Conservation (phyloP, 495 filamentous ascomycete genomes). For the Penicillium coprophilum region DNA sequence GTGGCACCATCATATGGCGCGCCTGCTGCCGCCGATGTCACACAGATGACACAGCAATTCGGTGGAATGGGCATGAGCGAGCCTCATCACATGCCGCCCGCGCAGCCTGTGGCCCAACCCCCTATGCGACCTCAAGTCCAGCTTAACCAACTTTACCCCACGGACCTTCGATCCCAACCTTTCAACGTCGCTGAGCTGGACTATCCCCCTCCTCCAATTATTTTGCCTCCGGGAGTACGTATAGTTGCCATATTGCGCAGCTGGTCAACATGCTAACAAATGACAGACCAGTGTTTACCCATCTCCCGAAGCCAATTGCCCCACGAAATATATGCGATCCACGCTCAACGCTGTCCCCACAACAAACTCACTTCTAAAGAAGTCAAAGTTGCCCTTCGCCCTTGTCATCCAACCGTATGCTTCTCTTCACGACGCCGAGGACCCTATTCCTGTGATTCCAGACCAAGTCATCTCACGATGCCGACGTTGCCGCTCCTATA, state of each 20-base stretch:
- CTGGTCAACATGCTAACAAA: conserved; percentile 28
- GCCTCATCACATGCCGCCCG: conserved; percentile 54
- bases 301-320: conserved; percentile 88
- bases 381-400: conserved; percentile 92
- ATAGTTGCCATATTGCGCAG: not conserved
- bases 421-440: conserved; percentile 88
- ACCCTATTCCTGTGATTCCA: conserved; percentile 84
- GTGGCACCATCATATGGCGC: conserved; percentile 65
- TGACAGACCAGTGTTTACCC: conserved; percentile 84
- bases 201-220: conserved; percentile 85
- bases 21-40: conserved; percentile 56
- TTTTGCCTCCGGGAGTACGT: conserved; percentile 88
- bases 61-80: conserved; percentile 74
- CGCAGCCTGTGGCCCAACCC: conserved; percentile 50
- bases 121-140: conserved; percentile 48
- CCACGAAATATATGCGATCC: conserved; percentile 91
- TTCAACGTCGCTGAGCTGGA: conserved; percentile 93
- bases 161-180: conserved; percentile 85
- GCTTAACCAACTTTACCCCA: conserved; percentile 88
- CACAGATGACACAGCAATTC: conserved; percentile 79
- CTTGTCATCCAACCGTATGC: conserved; percentile 95
- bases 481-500: conserved; percentile 91
- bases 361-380: conserved; percentile 87
- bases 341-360: conserved; percentile 92
- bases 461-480: conserved; percentile 98